Evolutionary conservation across 2,329 filamentous ascomycete species (phyloP), one percentile per base, ranked within the genome.

Genomic region (Emericellopsis atlantica): DNA sequence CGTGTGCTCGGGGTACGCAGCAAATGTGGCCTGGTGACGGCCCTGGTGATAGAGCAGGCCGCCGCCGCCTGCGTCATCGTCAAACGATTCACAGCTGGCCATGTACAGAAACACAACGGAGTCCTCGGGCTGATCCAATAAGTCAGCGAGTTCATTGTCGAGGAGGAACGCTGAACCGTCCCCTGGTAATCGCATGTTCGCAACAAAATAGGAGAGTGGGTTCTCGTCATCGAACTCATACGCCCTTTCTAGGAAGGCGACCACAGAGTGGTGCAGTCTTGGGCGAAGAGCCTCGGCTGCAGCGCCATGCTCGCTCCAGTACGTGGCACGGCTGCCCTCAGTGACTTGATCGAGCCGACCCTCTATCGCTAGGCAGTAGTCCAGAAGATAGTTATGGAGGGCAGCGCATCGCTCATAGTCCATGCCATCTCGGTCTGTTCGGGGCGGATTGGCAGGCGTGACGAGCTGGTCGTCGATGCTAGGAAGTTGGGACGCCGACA

Each of bases 381-480:
- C 45, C 6, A 54, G 45, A 36, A 60, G 48, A 35, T 56, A 53
- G 32, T 59, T 56, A 41, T 59, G 51, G 23, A 58, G 50, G 45
- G 49, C 49, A 15, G 46, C 53, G 44, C 56, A 57, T 51, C 54
- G 50, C 40, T 16, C 31, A 44, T 54, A 42, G 37, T 56, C 52
- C 44, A 57, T 47, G 4, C 48, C 47, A 37, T 44, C 39, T 11
- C 51, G 32, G 46, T 53, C 47, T 36, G 46, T 43, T 34, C 50
- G 44, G 40, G 51, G 41, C 41, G 54, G 51, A 41, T 54, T 54
- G 40, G 46, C 43, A 23, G 48, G 41, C 39, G 48, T 54, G 40
- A 57, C 54, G 35, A 56, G 49, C 37, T 49, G 45, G 40, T 40
- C 38, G 23, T 47, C 34, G 14, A 52, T 43, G 15, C 16, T 36